Base-by-base conservation (phyloP, 2,329 filamentous ascomycete species). In the Neophaeococcomyces mojaviensis region DNA sequence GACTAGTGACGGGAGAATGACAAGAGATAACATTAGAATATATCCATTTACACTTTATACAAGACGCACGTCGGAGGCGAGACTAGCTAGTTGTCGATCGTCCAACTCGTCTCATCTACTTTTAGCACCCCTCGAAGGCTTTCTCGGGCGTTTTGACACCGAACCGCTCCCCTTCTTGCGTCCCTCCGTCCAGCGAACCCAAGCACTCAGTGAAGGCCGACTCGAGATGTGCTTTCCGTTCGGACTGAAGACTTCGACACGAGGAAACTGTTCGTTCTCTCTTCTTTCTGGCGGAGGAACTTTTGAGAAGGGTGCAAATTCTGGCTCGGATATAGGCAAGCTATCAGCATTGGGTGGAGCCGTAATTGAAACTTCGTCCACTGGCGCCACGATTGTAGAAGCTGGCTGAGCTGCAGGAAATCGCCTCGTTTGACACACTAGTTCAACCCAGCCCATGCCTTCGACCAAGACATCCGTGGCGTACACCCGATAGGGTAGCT, bases 401-500 rank as follows among this genome's bases (percentile, higher is more conserved):
- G 49, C 49, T 58, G 52, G 39, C 66, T 35, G 31, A 36, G 16
- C n/a, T 12, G 22, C 45, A 73, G 64, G 48, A 59, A 66, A 76
- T 13, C 73, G 77, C 41, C 90, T 79, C 8, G 94, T 79, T 66
- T 98, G 90, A 2, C 82, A 82, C 1, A 81, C 82, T 33, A 98
- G 65, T 65, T 98, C 92, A 2, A 98, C 76, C 86, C 94, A 98
- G 6, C 92, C 92, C 20, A 88, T 83, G 2, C 92, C 88, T 63
- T 97, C 90, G 40, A 98, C 81, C 12, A 98, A 69, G 19, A 98
- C 80, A 60, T 98, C 94, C 0, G 83, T 77, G 7, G 84, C 80
- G 49, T 92, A 74, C 2, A 97, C 80, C 12, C 78, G 77, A 64
- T 89, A 98, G 0, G 88, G 87, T 3, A 97, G 69, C 4, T 56